These are phyloP conservation scores for Rhizopogon vesiculosus DNA, from an alignment of 768 basidiomycete species.

Conservation along the genomic window DNA sequence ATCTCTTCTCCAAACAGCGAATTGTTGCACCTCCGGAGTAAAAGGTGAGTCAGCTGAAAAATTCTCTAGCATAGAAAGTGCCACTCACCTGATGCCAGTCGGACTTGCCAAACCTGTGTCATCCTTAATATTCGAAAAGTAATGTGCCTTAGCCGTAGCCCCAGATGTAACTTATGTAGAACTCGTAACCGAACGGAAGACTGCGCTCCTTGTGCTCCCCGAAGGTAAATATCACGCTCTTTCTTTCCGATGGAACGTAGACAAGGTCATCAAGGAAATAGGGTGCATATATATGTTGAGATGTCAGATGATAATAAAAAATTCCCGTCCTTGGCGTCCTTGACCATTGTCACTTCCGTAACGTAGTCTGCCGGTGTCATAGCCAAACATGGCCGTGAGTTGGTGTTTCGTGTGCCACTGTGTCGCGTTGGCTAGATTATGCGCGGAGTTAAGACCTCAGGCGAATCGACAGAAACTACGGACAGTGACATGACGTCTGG, in stretches of 20 bases:
- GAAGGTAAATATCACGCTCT: slow-evolving; percentile 57
- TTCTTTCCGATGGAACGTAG: slow-evolving; percentile 66
- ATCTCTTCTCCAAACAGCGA: slow-evolving; percentile 73
- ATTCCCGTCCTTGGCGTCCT: slow-evolving; percentile 51
- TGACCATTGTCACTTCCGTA: slow-evolving; percentile 85
- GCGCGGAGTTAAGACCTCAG: slow-evolving; percentile 58
- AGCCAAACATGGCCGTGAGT: slow-evolving; percentile 51
- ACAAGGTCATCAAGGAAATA: slow-evolving; percentile 76
- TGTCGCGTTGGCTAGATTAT: slow-evolving; percentile 27
- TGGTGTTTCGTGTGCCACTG: too few species aligned
- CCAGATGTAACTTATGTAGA: slow-evolving; percentile 57
- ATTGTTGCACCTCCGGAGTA: slow-evolving; percentile 69
- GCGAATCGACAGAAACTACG: background rate
- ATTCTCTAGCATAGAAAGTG: background rate
- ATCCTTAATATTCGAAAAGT: slow-evolving; percentile 37
- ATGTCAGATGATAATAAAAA: background rate
- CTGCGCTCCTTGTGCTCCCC: slow-evolving; percentile 65
- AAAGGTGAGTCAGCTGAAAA: background rate
- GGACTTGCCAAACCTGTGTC: slow-evolving; percentile 49
- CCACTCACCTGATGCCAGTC: slow-evolving; percentile 66
- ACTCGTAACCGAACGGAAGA: slow-evolving; percentile 61
- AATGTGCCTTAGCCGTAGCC: slow-evolving; percentile 67
- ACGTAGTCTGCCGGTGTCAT: slow-evolving; percentile 76
- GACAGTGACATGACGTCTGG: slow-evolving; percentile 71
- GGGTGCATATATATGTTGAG: too few species aligned